Evolutionary conservation across 2,329 filamentous ascomycete species (phyloP).

Genomic region (Neophaeococcomyces aloes): DNA sequence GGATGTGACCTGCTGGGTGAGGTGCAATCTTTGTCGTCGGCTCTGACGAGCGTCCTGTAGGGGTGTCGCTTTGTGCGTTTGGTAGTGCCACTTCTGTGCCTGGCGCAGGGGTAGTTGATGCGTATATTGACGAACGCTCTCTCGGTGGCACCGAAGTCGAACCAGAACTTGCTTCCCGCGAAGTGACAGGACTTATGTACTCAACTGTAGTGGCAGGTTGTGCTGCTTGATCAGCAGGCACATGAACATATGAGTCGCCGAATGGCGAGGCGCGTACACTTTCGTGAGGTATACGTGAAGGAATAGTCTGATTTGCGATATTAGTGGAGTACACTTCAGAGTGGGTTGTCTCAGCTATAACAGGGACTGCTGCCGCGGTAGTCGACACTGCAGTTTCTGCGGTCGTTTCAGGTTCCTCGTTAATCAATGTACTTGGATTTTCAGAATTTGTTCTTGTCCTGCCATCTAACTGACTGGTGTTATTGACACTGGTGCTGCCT

Average conservation of each 20-base stretch:
- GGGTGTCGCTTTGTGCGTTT: slow-evolving; percentile 2
- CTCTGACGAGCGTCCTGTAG: background rate
- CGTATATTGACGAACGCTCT: background rate
- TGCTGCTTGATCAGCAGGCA: slow-evolving; percentile 7
- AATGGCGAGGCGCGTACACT: slow-evolving; percentile 3
- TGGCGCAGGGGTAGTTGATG: background rate
- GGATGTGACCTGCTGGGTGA: slow-evolving; percentile 13
- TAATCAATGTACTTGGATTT: background rate
- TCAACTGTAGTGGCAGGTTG: slow-evolving; percentile 10
- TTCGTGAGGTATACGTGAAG: background rate
- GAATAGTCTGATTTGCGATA: background rate
- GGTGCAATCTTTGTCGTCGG: slow-evolving; percentile 1
- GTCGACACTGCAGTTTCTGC: background rate
- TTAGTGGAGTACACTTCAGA: background rate
- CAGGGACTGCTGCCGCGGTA: background rate
- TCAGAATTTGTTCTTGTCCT: background rate
- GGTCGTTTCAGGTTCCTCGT: background rate
- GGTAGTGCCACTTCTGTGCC: background rate
- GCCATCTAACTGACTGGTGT: background rate
- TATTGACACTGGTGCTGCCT: background rate
- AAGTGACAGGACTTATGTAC: slow-evolving; percentile 3
- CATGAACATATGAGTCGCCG: slow-evolving; percentile 5
- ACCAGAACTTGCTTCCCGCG: slow-evolving; percentile 2
- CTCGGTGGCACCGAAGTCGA: background rate
- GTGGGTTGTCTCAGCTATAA: background rate